A percentile compares a stretch with the other conserved stretches of the same genome.
Evolutionary conservation across 2,329 filamentous ascomycete species (phyloP).

Genomic region (Curvularia hawaiiensis): DNA sequence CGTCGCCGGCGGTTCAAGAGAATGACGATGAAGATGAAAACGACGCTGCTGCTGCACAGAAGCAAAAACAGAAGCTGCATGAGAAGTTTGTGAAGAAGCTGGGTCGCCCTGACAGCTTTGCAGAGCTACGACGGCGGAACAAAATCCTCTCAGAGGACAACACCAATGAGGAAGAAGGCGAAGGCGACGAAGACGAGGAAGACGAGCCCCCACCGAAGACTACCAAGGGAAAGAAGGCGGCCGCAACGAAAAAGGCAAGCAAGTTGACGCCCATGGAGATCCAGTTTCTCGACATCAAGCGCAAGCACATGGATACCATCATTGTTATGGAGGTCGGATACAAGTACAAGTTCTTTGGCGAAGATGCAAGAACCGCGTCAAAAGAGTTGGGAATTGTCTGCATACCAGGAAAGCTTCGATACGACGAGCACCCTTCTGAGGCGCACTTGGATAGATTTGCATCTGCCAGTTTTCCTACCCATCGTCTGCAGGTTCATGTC

Average conservation of each 20-base stretch:
- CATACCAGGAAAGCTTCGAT: conserved; percentile 93
- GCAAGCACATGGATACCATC: conserved; percentile 85
- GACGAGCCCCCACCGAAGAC: conserved; percentile 60
- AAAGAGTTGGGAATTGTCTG: conserved; percentile 95
- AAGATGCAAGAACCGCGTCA: conserved; percentile 86
- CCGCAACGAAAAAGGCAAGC: conserved; percentile 68
- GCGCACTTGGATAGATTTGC: conserved; percentile 91
- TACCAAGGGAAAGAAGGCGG: conserved; percentile 56
- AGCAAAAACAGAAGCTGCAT: conserved; percentile 74
- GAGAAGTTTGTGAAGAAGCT: conserved; percentile 88
- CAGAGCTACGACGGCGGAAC: conserved; percentile 67
- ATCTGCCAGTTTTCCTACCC: conserved; percentile 92
- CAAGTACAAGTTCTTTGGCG: conserved; percentile 96
- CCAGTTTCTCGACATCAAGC: conserved; percentile 93
- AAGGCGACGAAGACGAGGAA: conserved; percentile 61
- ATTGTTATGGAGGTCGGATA: conserved; percentile 96
- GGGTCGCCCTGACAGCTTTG: conserved; percentile 81
- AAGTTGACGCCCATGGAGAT: conserved; percentile 95
- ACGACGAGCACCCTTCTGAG: conserved; percentile 84
- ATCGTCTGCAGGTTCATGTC: conserved; percentile 88
- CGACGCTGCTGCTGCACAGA: conserved; percentile 59
- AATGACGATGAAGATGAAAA: conserved; percentile 43
- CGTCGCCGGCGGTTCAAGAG: conserved; percentile 48
- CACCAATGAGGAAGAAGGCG: conserved; percentile 57
- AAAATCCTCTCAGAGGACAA: conserved; percentile 61